Evolutionary conservation across 805 yeast species (phyloP), one percentile per base, ranked within the genome.

Genomic region (Wickerhamomyces strasburgensis): DNA sequence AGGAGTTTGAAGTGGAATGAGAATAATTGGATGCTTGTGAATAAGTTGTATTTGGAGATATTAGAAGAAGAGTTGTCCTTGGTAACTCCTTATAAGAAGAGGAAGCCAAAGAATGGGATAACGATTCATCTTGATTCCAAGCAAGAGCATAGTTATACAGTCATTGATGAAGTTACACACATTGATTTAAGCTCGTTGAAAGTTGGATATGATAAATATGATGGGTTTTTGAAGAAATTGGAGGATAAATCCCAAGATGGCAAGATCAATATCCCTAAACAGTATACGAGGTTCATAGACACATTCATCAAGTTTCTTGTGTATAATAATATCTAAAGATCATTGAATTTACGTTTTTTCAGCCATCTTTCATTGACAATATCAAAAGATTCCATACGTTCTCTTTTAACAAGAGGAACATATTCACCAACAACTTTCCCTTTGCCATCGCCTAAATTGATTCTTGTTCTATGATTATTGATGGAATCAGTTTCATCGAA

Each of bases 401-500:
- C 74, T 39, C 96, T 68, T 18, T 76, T 57, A 8, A 51, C 48
- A 28, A 87, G 56, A 6, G 83, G 81, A 5, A 71, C 68, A 54
- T 88, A 85, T 14, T 60, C 64, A 11, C 67, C 63, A 33, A 67
- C 67, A n/a, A 73, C 65, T 35, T 78, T 69, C 1, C 93, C 94
- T 19, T 61, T 58, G 1, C 97, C 97, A 54, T 82, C 82, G n/a
- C 97, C 96, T 0, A 73, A 48, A 49, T 82, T 82, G 21, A 81
- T 64, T 16, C 58, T 52, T 13, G 55, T 46, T 37, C 35, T 37
- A 8, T 34, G 33, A 1, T 33, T 25, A 15, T 24, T 19, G 6
- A 25, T 29, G 3, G 34, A 29, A 1, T 34, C 41, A 1, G 10
- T 21, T 15, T 27, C 14, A 11, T 18, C 19, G 32, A 64, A 48